These are phyloP conservation scores for Pseudozyma hubeiensis DNA, from an alignment of 1,284 basidiomycete species.

Conservation along the genomic window DNA sequence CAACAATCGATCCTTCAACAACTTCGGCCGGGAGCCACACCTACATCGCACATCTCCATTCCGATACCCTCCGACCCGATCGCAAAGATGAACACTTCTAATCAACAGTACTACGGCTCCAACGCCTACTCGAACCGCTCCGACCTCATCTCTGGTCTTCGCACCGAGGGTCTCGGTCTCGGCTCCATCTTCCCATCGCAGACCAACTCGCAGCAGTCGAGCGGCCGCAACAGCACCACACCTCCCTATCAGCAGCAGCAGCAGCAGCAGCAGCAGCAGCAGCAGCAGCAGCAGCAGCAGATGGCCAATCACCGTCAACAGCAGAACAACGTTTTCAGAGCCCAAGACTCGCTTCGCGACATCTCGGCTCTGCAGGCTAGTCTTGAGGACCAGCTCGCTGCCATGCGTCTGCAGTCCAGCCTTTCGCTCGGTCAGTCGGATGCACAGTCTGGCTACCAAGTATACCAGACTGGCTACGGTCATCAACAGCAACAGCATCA, in stretches of 20 bases:
- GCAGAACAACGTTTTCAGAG: conserved; percentile 21
- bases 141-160: conserved; percentile 49
- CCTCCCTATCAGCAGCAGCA: conserved; percentile 8
- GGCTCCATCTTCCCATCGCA: conserved; percentile 31
- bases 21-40: conserved; percentile 20
- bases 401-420: conserved; percentile 52
- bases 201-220: conserved; percentile 31
- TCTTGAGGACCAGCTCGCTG: conserved; percentile 57
- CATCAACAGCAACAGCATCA: conserved; percentile 52
- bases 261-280: not conserved
- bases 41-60: not conserved
- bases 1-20: not conserved
- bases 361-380: conserved; percentile 35
- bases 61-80: not conserved
- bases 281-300: not conserved
- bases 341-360: conserved; percentile 23
- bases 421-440: conserved; percentile 16
- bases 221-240: conserved; percentile 13
- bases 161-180: conserved; percentile 56
- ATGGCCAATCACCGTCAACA: conserved; percentile 15
- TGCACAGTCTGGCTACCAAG: conserved; percentile 28
- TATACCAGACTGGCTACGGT: conserved; percentile 24
- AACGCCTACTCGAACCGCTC: conserved; percentile 47
- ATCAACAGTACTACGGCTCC: conserved; percentile 29
- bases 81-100: conserved; percentile 35